Evolutionary conservation across 352 stramenopile genomes (phyloP).

Genomic region (Globisporangium spinosum): DNA sequence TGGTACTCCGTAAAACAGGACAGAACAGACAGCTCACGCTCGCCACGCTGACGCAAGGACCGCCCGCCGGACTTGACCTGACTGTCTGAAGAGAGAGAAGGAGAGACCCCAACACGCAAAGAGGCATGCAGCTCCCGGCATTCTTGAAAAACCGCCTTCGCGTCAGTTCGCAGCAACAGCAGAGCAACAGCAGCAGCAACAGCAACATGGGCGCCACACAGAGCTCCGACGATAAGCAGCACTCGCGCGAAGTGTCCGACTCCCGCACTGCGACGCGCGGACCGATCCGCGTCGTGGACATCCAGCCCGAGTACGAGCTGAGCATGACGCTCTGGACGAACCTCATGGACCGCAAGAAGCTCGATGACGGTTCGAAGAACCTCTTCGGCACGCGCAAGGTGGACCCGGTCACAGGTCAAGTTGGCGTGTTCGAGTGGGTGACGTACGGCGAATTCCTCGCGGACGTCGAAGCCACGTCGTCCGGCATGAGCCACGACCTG

Average conservation of each 20-base stretch:
- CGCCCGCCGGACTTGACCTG: neutral
- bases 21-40: too few species aligned
- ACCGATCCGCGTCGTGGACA: conserved; percentile 22
- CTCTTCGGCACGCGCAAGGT: conserved; percentile 46
- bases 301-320: conserved; percentile 24
- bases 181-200: neutral
- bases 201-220: neutral
- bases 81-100: neutral
- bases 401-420: conserved; percentile 29
- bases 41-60: neutral
- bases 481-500: conserved; percentile 34
- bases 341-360: conserved; percentile 30
- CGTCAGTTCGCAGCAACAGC: conserved; percentile 2
- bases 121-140: conserved; percentile 6
- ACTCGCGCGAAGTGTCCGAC: conserved; percentile 13
- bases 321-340: conserved; percentile 60
- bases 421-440: conserved; percentile 45
- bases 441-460: conserved; percentile 47
- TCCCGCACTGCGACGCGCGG: conserved; percentile 16
- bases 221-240: conserved; percentile 9
- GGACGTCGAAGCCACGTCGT: conserved; percentile 31
- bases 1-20: too few species aligned
- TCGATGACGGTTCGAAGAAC: conserved; percentile 42
- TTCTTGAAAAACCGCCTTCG: conserved; percentile 8
- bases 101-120: neutral